Conservation (phyloP, 805 yeast genomes). For the Starmerella tilneyi region DNA sequence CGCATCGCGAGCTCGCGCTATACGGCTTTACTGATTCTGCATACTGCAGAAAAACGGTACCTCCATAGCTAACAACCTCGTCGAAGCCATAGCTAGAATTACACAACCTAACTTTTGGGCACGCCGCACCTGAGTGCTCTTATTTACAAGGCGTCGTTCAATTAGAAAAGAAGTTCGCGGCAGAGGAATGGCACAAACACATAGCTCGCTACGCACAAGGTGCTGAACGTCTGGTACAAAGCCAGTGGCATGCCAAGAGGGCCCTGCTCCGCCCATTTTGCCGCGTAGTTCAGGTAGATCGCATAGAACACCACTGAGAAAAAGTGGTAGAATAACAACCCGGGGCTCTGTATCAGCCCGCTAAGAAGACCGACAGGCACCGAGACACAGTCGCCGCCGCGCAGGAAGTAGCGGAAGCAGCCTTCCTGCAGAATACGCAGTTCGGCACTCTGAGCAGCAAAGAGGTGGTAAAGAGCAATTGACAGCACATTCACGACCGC, state of each 20-base stretch:
- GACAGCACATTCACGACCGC: constrained; percentile 83
- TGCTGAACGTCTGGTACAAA: constrained; percentile 53
- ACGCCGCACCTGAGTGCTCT: no score
- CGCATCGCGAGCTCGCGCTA: no score
- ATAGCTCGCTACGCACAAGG: constrained; percentile 59
- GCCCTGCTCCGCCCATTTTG: constrained; percentile 40
- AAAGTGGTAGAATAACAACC: constrained; percentile 69
- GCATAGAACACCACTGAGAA: constrained; percentile 83
- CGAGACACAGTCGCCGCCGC: constrained; percentile 69
- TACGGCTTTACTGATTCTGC: no score
- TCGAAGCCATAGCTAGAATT: background rate
- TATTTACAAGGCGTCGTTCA: background rate
- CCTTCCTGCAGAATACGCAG: constrained; percentile 70
- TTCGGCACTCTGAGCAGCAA: constrained; percentile 70
- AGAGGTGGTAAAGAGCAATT: constrained; percentile 77
- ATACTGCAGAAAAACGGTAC: no score
- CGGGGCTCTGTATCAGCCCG: constrained; percentile 71
- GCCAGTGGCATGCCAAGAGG: constrained; percentile 58
- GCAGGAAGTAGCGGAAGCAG: constrained; percentile 73
- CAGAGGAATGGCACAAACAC: constrained; percentile 71
- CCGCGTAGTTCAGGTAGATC: constrained; percentile 55
- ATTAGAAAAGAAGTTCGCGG: constrained; percentile 24
- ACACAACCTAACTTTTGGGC: no score
- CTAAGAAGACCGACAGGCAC: constrained; percentile 77
- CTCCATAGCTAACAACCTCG: no score